These are phyloP conservation scores for Euphorbia celastroides DNA, from an alignment of 441 rosid species.

Conservation along the genomic window DNA sequence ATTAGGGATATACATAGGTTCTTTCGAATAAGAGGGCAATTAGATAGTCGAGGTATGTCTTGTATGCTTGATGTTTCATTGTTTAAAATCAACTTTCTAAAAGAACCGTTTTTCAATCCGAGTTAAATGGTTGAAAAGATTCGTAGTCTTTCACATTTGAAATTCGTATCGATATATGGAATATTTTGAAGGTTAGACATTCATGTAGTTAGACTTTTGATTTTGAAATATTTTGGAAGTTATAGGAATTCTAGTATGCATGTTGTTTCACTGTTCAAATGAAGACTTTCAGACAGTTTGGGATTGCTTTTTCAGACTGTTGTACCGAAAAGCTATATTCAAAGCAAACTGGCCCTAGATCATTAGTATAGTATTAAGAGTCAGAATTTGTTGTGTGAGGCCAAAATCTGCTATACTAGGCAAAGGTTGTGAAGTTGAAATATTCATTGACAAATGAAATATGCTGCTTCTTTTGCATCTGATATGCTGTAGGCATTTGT, in stretches of 20 bases:
- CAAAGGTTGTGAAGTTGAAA: too few relatives aligned
- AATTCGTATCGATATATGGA: neutral
- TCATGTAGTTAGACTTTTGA: neutral
- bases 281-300: too few relatives aligned
- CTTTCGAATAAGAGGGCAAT: too few relatives aligned
- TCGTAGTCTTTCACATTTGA: neutral
- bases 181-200: neutral
- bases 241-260: too few relatives aligned
- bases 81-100: neutral
- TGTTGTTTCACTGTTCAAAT: too few relatives aligned
- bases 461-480: conserved; percentile 12
- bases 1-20: neutral
- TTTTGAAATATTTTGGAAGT: neutral
- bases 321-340: too few relatives aligned
- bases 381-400: too few relatives aligned
- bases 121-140: neutral
- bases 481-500: conserved; percentile 3
- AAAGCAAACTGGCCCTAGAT: too few relatives aligned
- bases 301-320: too few relatives aligned
- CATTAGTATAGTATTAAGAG: too few relatives aligned
- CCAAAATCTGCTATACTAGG: too few relatives aligned
- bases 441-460: too few relatives aligned
- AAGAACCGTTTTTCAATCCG: neutral
- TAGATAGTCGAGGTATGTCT: neutral
- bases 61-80: neutral